Base-by-base conservation (phyloP, 2,329 filamentous ascomycete species). In the Cercospora sp. region DNA sequence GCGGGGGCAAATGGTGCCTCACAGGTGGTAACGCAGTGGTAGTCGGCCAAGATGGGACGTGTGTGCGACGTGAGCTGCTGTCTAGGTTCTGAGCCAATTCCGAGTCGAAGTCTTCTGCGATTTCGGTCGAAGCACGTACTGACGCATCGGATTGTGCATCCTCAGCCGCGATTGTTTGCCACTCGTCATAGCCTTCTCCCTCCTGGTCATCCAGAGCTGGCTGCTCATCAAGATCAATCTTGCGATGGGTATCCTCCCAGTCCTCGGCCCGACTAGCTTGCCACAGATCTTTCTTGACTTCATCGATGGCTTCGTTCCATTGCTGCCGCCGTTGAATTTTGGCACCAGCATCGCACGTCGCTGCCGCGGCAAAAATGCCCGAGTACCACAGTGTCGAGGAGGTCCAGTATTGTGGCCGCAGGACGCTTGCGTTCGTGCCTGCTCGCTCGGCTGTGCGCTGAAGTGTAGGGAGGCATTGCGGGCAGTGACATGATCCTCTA, bases 311-410 rank as follows among this genome's bases (percentile, higher is more conserved):
- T 21, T 79, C 76, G 65, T 92, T 89, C 81, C 91, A 87, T 71
- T 89, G 85, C 69, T 82, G 82, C 58, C 86, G 83, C 70, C 87
- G 83, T 49, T 82, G 81, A 64, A 87, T 83, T 76, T 92, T 91
- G 32, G 80, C 77, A 30, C 83, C 81, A 5, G 86, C 86, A 77
- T 93, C 90, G 32, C 86, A 81, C 3, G 90, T 81, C 10, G 89
- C 85, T 1, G 89, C 89, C 2, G 87, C 86, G 5, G 88, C 89
- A 74, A 91, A 86, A 64, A 90, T 85, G 37, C 88, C 87, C 28
- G 89, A 89, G 75, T 91, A 92, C 77, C 85, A 86, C 45, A 90
- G 86, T 26, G 89, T 91, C 37, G 80, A 80, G 2, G 75, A 90
- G 84, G 68, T 89, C 71, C 79, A 66, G 65, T 74, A 76, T 69